Base-by-base conservation (phyloP, 148 eudicot species). In the Diospyros kaki region DNA sequence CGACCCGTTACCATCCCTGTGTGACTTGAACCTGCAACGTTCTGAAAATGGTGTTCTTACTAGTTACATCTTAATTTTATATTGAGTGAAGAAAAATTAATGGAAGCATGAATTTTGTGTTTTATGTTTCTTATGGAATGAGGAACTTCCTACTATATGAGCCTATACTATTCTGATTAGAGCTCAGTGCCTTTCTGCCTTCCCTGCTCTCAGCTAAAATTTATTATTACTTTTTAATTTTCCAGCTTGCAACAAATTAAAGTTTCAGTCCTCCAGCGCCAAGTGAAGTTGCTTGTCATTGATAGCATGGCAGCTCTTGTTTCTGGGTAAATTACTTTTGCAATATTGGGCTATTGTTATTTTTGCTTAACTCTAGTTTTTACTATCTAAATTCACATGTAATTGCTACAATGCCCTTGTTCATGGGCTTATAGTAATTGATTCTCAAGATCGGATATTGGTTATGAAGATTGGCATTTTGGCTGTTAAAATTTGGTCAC, bases 261-360 rank as follows among this genome's bases (percentile, higher is more conserved):
- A 84, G 87, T 89, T 76, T 86, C 87, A 44, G 72, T 93, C 69
- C 83, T 91, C 66, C 88, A 89, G 81, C 81, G 83, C 66, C 79
- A 89, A 75, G 94, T 91, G 83, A 93, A 89, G 84, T 76, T 91
- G 88, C 87, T 93, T 58, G 75, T 93, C 76, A 87, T 93, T 75
- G 96, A 93, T 74, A 91, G 98, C 91, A 87, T 93, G 91, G 85
- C 96, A 39, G 90, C 91, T 81, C 90, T 93, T 83, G 74, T 83
- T 73, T 83, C 92, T 9, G 90, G 93, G 94, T 91, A 62, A 83
- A 78, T 84, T 71, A 44, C 56, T 8, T 66, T 64, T 15, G 42
- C 50, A 66, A 28, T 66, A 46, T 72, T 17, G 4, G 41, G 46
- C 54, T 51, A 48, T n/a, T 40, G 38, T 38, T 69, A 53, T 39